phyloP scores from a whole-genome alignment of 2,329 filamentous ascomycete genomes.

The Fusarium abutilonis region DNA sequence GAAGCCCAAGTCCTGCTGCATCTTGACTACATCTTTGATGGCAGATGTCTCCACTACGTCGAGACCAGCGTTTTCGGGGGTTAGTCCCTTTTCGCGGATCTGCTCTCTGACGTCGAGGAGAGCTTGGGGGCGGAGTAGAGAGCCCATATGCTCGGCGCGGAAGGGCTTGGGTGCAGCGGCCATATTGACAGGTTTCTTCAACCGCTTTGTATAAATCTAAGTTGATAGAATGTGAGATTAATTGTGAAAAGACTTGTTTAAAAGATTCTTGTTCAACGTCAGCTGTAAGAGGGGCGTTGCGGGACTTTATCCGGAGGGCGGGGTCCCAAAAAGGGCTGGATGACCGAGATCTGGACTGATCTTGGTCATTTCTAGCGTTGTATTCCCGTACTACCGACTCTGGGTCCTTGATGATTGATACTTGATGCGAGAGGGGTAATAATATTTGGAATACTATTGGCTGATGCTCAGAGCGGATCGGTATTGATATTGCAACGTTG shows the following conservation, averaged over 20 bases:
- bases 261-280: background rate
- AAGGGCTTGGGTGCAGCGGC: constrained; percentile 61
- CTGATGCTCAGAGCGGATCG: background rate
- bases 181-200: constrained; percentile 18
- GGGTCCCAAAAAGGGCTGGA: constrained; percentile 14
- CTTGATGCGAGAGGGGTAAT: constrained; percentile 21
- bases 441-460: constrained; percentile 1
- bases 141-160: constrained; percentile 80
- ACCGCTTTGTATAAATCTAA: background rate
- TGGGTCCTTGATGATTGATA: background rate
- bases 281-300: constrained; percentile 26
- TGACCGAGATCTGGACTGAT: constrained; percentile 20
- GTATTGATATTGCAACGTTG: background rate
- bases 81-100: constrained; percentile 53
- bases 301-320: constrained; percentile 25
- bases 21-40: constrained; percentile 66
- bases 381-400: constrained; percentile 19
- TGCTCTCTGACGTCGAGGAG: constrained; percentile 48
- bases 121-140: constrained; percentile 72
- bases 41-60: constrained; percentile 67
- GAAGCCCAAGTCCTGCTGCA: constrained; percentile 74
- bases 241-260: background rate
- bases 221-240: background rate
- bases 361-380: constrained; percentile 18
- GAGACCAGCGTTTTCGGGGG: constrained; percentile 63